These are phyloP conservation scores for Aegilops tauschii DNA, from an alignment of 176 grass and related monocot genomes.

Conservation along the genomic window DNA sequence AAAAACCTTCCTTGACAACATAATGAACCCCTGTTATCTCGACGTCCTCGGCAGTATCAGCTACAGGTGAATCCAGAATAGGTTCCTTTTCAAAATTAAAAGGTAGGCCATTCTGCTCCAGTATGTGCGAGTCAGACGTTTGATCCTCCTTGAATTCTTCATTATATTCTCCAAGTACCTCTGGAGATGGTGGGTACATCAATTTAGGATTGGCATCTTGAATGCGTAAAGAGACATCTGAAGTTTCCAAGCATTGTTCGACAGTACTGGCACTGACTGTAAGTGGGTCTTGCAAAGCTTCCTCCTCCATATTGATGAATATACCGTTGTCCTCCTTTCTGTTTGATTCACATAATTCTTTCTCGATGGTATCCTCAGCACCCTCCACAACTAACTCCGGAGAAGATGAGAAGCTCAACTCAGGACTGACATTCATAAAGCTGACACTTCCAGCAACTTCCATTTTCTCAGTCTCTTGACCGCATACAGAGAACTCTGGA, in stretches of 20 bases:
- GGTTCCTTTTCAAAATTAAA: background rate
- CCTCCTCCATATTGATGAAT: background rate
- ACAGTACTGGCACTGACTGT: background rate
- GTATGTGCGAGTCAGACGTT: background rate
- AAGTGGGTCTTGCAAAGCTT: background rate
- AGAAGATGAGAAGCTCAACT: conserved; percentile 20
- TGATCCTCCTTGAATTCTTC: background rate
- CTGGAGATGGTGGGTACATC: background rate
- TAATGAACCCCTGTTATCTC: background rate
- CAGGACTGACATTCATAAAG: background rate
- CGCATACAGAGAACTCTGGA: background rate
- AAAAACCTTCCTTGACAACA: conserved; percentile 3
- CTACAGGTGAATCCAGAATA: conserved; percentile 11
- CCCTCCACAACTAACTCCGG: background rate
- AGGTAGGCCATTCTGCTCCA: background rate
- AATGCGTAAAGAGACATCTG: background rate
- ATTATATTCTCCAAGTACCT: conserved; percentile 12
- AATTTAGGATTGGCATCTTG: conserved; percentile 14
- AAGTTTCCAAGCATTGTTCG: conserved; percentile 3
- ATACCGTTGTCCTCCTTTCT: background rate
- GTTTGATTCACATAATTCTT: background rate
- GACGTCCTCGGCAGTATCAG: background rate
- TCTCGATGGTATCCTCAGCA: background rate
- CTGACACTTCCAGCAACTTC: background rate
- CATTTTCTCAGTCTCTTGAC: background rate